These are phyloP conservation scores for Myriosclerotinia curreyana DNA, from an alignment of 2,329 filamentous ascomycete genomes.

Conservation along the genomic window DNA sequence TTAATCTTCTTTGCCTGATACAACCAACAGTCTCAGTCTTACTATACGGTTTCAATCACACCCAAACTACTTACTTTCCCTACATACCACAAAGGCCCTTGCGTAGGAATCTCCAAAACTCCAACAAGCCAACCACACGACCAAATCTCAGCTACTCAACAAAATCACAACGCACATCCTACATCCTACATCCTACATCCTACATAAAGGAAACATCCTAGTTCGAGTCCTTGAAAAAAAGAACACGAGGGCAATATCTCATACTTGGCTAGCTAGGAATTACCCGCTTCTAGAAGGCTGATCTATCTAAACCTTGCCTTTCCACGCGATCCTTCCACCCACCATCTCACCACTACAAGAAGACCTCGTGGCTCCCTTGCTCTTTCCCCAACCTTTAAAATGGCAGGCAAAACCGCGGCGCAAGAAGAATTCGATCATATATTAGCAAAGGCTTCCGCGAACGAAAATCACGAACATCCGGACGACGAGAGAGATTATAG, in stretches of 20 bases:
- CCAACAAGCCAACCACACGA: conserved; percentile 10
- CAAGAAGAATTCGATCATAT: conserved; percentile 66
- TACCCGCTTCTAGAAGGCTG: conserved; percentile 7
- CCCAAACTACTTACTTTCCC: no score
- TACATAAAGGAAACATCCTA: conserved; percentile 3
- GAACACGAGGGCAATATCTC: neutral
- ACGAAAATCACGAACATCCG: conserved; percentile 41
- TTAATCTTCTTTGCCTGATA: conserved; percentile 11
- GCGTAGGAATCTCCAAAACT: conserved; percentile 16
- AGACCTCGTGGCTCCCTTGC: conserved; percentile 29
- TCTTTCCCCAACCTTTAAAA: conserved; percentile 24
- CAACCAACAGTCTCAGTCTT: conserved; percentile 1
- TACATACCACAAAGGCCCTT: conserved; percentile 15
- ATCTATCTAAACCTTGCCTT: neutral
- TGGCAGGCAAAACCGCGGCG: conserved; percentile 50
- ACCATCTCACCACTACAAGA: conserved; percentile 22
- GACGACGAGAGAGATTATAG: conserved; percentile 57
- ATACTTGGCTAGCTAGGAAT: neutral
- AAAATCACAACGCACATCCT: no score
- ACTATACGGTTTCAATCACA: neutral
- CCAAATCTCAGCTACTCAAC: conserved; percentile 1
- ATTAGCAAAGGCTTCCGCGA: conserved; percentile 52
- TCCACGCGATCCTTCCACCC: conserved; percentile 19
- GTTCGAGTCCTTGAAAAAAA: neutral
- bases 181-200: conserved; percentile 1